phyloP scores from a whole-genome alignment of 108 stramenopile genomes.

The Mayamaea pseudoterrestris region DNA sequence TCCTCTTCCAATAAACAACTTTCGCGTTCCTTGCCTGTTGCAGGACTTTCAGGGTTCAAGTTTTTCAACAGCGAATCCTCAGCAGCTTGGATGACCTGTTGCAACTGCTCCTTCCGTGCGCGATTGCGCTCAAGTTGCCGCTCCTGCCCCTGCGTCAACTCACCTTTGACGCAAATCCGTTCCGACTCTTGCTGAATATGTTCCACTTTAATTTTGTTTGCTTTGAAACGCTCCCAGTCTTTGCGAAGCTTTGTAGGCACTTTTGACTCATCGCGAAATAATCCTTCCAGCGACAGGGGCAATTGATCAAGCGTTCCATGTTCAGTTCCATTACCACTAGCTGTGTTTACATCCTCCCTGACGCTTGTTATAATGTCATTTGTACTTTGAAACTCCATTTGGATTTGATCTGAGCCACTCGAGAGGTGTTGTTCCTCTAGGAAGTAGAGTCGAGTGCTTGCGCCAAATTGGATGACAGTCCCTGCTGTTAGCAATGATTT shows the following conservation, averaged over 20 bases:
- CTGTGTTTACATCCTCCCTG: background rate
- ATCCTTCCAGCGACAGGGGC: background rate
- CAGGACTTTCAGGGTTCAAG: no score
- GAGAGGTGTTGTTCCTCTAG: slow-evolving; percentile 62
- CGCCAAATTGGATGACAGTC: slow-evolving; percentile 61
- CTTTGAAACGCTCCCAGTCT: slow-evolving; percentile 31
- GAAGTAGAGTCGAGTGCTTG: slow-evolving; percentile 43
- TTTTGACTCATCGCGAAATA: no score
- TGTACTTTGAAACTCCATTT: background rate
- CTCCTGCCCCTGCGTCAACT: slow-evolving; percentile 58
- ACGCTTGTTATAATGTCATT: background rate
- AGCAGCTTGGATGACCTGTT: slow-evolving; percentile 25
- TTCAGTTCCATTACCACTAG: background rate
- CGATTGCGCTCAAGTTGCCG: slow-evolving; percentile 39
- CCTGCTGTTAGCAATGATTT: slow-evolving; percentile 53
- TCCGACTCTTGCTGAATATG: slow-evolving; percentile 50
- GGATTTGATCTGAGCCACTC: slow-evolving; percentile 12
- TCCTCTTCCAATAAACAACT: slow-evolving; percentile 1
- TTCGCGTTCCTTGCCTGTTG: no score
- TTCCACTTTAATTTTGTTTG: slow-evolving; percentile 36
- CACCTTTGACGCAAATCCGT: slow-evolving; percentile 50
- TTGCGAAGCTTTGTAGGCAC: slow-evolving; percentile 45
- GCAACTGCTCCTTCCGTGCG: slow-evolving; percentile 27
- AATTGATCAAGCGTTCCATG: background rate
- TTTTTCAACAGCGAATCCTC: no score